Evolutionary conservation across 83 land plant species (phyloP), one percentile per base, ranked within the genome.

Genomic region (Isoetes engelmannii): DNA sequence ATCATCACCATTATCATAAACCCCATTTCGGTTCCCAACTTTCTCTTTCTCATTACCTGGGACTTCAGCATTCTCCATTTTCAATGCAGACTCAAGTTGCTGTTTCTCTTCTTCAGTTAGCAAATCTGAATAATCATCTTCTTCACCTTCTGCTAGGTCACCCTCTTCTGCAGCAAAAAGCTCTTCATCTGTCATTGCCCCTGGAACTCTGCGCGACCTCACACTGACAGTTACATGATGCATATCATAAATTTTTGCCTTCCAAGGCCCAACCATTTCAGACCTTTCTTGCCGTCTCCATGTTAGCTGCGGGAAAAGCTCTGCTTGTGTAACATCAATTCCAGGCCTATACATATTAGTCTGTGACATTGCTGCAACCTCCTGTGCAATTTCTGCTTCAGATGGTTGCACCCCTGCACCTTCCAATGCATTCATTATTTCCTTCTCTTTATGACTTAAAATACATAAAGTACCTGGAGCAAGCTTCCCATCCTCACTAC

Each of bases 261-360:
- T 89, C 90, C 87, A 89, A 1, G 73, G 18, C 4, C 90, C 93
- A 15, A 89, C 85, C 87, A 78, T 78, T 62, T 86, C 93, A 7
- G 86, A 61, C 67, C 76, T 89, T 65, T 89, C 92, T 72, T 86
- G 83, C 60, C 85, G 73, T 57, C 93, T 80, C 93, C 93, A 89
- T 7, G 83, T 86, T 73, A 82, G 21, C 69, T 84, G 87, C 4
- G 93, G 90, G 57, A 86, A 43, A 5, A 89, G 80, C 66, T 84
- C 86, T 4, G 93, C 93, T 76, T 86, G 82, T 13, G 93, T 89
- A 7, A 89, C 93, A 80, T 89, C 93, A 19, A 89, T 80, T 8
- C 93, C 93, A 45, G 92, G 93, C 63, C 92, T 75, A 73, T 86
- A 89, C 72, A 89, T 86, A 65, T 84, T 89, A 5, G 87, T 89